Conservation (phyloP, 2,329 filamentous ascomycete genomes). For the Fusarium poae region DNA sequence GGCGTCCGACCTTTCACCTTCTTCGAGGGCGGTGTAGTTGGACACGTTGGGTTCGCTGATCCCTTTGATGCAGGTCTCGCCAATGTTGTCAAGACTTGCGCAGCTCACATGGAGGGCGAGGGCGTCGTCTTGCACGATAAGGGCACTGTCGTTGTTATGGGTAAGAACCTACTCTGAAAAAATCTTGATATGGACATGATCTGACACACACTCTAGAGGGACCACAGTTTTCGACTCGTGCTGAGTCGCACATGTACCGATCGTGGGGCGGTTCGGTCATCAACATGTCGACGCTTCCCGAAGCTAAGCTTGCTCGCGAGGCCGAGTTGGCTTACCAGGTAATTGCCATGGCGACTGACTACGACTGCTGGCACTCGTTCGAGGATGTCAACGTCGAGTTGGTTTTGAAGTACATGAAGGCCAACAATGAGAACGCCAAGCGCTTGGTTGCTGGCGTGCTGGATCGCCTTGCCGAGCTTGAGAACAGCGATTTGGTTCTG, state of each 20-base stretch:
- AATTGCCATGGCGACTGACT: slow-evolving; percentile 99
- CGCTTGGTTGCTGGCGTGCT: slow-evolving; percentile 87
- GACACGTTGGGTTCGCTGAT: slow-evolving; percentile 94
- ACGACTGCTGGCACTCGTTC: slow-evolving; percentile 94
- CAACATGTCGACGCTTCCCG: slow-evolving; percentile 97
- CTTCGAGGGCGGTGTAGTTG: slow-evolving; percentile 92
- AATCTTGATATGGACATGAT: slow-evolving; percentile 26
- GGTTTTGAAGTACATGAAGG: slow-evolving; percentile 96
- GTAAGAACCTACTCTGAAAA: slow-evolving; percentile 56
- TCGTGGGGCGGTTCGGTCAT: slow-evolving; percentile 94
- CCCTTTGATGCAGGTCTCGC: slow-evolving; percentile 88
- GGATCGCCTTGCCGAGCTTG: slow-evolving; percentile 83
- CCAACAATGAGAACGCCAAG: slow-evolving; percentile 89
- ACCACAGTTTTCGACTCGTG: slow-evolving; percentile 97
- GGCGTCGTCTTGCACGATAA: slow-evolving; percentile 86
- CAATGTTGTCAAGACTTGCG: slow-evolving; percentile 81
- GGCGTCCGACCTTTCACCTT: slow-evolving; percentile 95
- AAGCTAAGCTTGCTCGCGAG: slow-evolving; percentile 95
- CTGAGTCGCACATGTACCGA: slow-evolving; percentile 95
- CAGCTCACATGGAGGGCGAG: slow-evolving; percentile 81
- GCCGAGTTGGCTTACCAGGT: slow-evolving; percentile 98
- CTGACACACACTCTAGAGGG: slow-evolving; percentile 72
- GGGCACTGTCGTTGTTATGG: slow-evolving; percentile 92
- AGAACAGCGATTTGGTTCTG: slow-evolving; percentile 79
- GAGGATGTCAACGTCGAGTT: slow-evolving; percentile 94